Conservation (phyloP, 352 stramenopile genomes). For the Phytopythium litorale region DNA sequence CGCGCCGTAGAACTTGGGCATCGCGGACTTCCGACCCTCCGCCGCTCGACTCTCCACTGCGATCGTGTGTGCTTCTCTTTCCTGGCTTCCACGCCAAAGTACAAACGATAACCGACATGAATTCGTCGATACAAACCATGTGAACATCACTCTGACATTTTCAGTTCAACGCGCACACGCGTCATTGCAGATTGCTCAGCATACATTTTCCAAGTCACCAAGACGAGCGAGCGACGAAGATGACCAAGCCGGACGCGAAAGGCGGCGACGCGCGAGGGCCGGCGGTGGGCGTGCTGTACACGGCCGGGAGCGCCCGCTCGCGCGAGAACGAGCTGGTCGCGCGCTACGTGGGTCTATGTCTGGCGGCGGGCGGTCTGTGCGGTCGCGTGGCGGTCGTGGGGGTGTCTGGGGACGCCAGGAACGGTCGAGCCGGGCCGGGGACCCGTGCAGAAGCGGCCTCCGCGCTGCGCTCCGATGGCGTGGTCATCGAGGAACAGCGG, state of each 20-base stretch:
- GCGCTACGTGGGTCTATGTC: conserved; percentile 54
- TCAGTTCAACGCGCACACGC: background rate
- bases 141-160: background rate
- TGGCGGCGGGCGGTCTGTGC: conserved; percentile 45
- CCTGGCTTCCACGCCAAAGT: background rate
- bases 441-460: conserved; percentile 12
- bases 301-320: conserved; percentile 34
- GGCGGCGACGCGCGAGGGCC: conserved; percentile 11
- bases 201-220: conserved; percentile 2
- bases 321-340: conserved; percentile 58
- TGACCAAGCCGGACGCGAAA: conserved; percentile 5
- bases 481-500: conserved; percentile 27
- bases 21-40: conserved; percentile 14
- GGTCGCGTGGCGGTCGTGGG: conserved; percentile 42
- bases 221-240: background rate
- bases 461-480: conserved; percentile 38
- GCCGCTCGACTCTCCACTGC: background rate
- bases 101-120: background rate
- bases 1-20: conserved; percentile 83
- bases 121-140: too few species aligned
- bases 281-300: conserved; percentile 56
- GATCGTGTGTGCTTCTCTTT: background rate
- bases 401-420: conserved; percentile 7
- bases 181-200: background rate
- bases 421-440: background rate